These are phyloP conservation scores for Saturnispora sanitii DNA, from an alignment of 805 yeast species.

Conservation along the genomic window DNA sequence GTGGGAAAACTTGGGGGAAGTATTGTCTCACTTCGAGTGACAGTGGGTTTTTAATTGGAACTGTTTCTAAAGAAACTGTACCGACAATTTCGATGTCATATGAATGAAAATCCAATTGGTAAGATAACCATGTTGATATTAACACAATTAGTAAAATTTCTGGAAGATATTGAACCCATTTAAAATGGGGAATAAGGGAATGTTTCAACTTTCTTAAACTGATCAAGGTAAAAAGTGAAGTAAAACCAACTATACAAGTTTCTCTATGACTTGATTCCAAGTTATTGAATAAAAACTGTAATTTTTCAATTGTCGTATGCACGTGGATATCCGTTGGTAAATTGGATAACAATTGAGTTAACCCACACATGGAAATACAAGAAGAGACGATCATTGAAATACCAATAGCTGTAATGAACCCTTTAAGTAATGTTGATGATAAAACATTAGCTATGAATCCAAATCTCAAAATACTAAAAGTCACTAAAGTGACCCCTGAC, in stretches of 20 bases:
- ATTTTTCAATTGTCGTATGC: constrained; percentile 65
- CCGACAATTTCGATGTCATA: constrained; percentile 67
- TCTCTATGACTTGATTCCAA: constrained; percentile 39
- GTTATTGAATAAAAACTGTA: constrained; percentile 45
- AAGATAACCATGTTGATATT: constrained; percentile 45
- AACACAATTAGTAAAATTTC: constrained; percentile 76
- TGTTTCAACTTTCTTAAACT: constrained; percentile 34
- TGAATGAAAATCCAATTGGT: constrained; percentile 34
- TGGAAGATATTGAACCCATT: constrained; percentile 58
- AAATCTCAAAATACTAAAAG: constrained; percentile 70
- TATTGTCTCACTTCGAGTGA: constrained; percentile 34
- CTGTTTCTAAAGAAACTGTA: constrained; percentile 40
- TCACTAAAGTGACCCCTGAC: constrained; percentile 63
- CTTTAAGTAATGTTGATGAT: constrained; percentile 66
- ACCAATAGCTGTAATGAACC: constrained; percentile 82
- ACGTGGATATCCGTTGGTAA: constrained; percentile 39
- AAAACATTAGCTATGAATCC: constrained; percentile 80
- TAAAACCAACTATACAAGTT: constrained; percentile 52
- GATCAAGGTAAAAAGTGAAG: constrained; percentile 39
- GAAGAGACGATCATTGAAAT: constrained; percentile 75
- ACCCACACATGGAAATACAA: constrained; percentile 60
- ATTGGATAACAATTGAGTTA: constrained; percentile 36
- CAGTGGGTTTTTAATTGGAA: constrained; percentile 52
- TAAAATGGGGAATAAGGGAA: constrained; percentile 26
- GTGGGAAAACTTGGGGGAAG: constrained; percentile 48